Evolutionary conservation across 2,329 filamentous ascomycete genomes (phyloP).

Genomic region (Pseudocercospora fuligena): DNA sequence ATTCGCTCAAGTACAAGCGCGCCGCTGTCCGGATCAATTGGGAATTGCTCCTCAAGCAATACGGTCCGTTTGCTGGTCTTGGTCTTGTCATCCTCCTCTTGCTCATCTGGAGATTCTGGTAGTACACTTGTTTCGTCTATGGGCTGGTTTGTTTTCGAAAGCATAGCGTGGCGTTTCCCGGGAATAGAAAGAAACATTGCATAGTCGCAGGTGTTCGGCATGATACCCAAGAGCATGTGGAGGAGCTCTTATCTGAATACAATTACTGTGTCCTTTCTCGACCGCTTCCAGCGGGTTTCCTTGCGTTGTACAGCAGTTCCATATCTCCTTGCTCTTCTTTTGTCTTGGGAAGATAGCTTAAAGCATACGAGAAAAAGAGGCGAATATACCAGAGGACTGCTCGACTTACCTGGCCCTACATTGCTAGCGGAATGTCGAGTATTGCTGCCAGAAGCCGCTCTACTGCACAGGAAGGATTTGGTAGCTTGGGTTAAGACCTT

Average conservation of each 20-base stretch:
- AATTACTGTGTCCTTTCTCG: conserved; percentile 1
- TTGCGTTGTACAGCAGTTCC: not conserved
- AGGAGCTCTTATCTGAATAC: conserved; percentile 20
- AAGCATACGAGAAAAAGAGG: conserved; percentile 5
- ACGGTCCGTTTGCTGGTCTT: conserved; percentile 84
- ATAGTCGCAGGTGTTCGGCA: conserved; percentile 24
- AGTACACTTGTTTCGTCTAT: conserved; percentile 22
- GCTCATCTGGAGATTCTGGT: conserved; percentile 94
- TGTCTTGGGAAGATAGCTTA: conserved; percentile 18
- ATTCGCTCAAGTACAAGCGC: conserved; percentile 90
- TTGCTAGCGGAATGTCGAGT: too few species aligned
- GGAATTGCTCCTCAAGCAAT: conserved; percentile 95
- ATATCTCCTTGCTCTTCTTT: conserved; percentile 3
- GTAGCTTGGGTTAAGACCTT: not conserved
- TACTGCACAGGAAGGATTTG: not conserved
- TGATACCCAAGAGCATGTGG: conserved; percentile 34
- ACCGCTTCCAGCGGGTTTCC: not conserved
- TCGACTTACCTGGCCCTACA: not conserved
- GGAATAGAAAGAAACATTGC: conserved; percentile 24
- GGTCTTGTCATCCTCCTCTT: conserved; percentile 84
- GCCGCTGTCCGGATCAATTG: conserved; percentile 97
- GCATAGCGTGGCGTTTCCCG: conserved; percentile 34
- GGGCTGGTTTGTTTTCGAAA: conserved; percentile 17
- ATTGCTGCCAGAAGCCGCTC: not conserved
- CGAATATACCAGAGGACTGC: too few species aligned